Conservation (phyloP, 495 filamentous ascomycete species). For the Hyaloscypha bicolor region DNA sequence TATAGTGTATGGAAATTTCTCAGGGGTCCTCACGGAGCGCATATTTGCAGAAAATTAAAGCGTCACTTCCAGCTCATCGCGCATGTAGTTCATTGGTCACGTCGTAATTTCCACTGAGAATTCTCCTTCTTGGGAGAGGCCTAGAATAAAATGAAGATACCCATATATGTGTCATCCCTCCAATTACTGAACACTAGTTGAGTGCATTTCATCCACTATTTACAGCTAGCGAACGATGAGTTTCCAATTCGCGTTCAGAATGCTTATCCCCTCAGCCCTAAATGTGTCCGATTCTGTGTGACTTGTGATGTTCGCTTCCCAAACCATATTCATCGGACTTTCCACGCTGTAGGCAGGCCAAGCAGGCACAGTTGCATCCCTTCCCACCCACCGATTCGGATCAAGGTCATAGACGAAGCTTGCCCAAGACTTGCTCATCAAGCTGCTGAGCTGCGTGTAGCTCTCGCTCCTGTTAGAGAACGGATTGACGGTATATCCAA, state of each 20-base stretch:
- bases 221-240: background rate
- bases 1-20: too few species aligned
- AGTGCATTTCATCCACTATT: too few species aligned
- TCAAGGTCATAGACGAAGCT: conserved; percentile 43
- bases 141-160: too few species aligned
- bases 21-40: too few species aligned
- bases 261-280: background rate
- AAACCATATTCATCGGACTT: conserved; percentile 46
- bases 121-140: too few species aligned
- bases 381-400: conserved; percentile 42
- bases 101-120: too few species aligned
- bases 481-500: conserved; percentile 18
- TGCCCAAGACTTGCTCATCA: conserved; percentile 47
- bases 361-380: conserved; percentile 1
- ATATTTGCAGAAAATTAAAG: too few species aligned
- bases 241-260: conserved; percentile 1
- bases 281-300: conserved; percentile 39
- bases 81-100: too few species aligned
- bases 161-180: too few species aligned
- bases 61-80: too few species aligned
- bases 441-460: conserved; percentile 36
- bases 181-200: too few species aligned
- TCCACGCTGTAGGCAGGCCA: conserved; percentile 11
- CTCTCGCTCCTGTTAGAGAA: conserved; percentile 28
- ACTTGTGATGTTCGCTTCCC: conserved; percentile 51